A percentile compares a stretch with the other conserved stretches of the same genome.
phyloP scores from a whole-genome alignment of 192 early-diverging fungal genomes.

The Backusella tarrabulga region DNA sequence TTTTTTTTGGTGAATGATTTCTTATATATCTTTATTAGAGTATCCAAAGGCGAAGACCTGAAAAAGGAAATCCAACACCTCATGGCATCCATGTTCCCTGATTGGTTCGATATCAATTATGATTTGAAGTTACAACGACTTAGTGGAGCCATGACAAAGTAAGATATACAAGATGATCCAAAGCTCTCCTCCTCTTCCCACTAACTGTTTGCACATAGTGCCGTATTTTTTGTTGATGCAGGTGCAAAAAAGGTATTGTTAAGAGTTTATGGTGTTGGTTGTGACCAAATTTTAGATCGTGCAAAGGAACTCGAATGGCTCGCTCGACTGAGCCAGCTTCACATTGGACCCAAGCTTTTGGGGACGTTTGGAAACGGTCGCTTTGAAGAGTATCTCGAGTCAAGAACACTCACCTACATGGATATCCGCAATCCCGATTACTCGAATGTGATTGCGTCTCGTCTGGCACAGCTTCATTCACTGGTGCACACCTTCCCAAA shows the following conservation, averaged over 20 bases:
- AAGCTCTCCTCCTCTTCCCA: too few relatives aligned
- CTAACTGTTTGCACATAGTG: constrained; percentile 4
- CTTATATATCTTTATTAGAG: neutral
- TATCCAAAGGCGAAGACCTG: constrained; percentile 30
- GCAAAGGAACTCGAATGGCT: constrained; percentile 81
- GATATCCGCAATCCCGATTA: constrained; percentile 67
- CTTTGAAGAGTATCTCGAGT: constrained; percentile 80
- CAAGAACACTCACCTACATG: constrained; percentile 62
- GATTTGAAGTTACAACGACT: constrained; percentile 45
- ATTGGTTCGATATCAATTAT: constrained; percentile 16
- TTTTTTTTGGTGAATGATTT: neutral
- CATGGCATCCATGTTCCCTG: constrained; percentile 23
- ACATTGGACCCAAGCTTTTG: constrained; percentile 71
- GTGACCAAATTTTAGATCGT: constrained; percentile 72
- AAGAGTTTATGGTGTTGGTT: constrained; percentile 81
- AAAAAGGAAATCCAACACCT: neutral
- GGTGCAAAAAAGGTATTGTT: constrained; percentile 39
- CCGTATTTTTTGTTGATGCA: constrained; percentile 24
- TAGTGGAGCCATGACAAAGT: constrained; percentile 70
- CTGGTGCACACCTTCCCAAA: constrained; percentile 62
- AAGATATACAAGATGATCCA: neutral
- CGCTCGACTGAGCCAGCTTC: constrained; percentile 59
- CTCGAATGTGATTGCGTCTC: constrained; percentile 67
- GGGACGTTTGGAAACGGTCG: constrained; percentile 82
- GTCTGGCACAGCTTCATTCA: constrained; percentile 69